Base-by-base conservation (phyloP, 2,329 filamentous ascomycete genomes). In the Cytospora piceae region DNA sequence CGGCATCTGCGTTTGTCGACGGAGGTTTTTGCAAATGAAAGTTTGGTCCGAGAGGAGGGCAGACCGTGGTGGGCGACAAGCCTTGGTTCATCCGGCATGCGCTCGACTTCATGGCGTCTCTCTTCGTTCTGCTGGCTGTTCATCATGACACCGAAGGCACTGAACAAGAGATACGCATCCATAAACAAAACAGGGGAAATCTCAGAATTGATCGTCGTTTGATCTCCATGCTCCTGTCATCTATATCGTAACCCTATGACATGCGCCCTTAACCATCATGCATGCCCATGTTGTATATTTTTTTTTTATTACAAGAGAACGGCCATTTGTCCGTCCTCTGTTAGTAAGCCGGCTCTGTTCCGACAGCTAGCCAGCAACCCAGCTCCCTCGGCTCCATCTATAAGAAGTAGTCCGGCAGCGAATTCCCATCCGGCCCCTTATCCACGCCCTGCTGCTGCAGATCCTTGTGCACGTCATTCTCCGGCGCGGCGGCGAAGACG, bases 401-500 rank as follows among this genome's bases (percentile, higher is more conserved):
- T 77, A 92, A 81, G 77, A 92, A 92, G 76, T 90, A 90, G 73
- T 90, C 87, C 3, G 87, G 91, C 73, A 95, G 76, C 75, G 83
- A 80, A 62, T 80, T 87, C 2, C 83, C 84, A 68, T 89, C 87
- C 2, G 82, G 83, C n/a, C 80, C 75, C 78, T 93, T 93, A 66
- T 95, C 92, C 24, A 49, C 42, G 12, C 58, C 29, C 39, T 67
- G 86, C 58, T 67, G 86, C 77, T 95, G 92, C 73, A 91, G 85
- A 75, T 97, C 93, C 74, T 96, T 91, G 75, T 96, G 91, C 71
- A 90, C 80, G 76, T 98, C 94, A 73, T 99, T 97, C 77, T 99
- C 95, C 2, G 95, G 95, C 32, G 95, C 94, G 4, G 95, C 95
- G 64, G 96, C 93, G 77, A 99, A 99, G 29, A 98, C 94, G 76